A percentile compares a stretch with the other conserved stretches of the same genome.
Evolutionary conservation across 2,329 filamentous ascomycete genomes (phyloP).

Genomic region (Sporothrix pallida): DNA sequence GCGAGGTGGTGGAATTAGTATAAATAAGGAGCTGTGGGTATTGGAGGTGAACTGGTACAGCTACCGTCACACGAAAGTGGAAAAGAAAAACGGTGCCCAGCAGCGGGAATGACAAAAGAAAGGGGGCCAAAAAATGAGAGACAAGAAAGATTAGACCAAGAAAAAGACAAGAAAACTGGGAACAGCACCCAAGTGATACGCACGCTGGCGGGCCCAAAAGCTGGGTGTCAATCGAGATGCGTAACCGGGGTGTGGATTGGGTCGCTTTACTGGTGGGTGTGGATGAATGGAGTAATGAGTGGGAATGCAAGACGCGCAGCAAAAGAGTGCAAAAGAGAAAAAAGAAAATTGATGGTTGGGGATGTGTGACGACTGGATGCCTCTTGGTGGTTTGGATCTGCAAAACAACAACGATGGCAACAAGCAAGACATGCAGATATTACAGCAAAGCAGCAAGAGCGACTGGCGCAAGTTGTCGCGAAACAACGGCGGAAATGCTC

Average conservation of each 20-base stretch:
- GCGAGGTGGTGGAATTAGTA: constrained; percentile 17
- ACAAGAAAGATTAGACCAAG: constrained; percentile 21
- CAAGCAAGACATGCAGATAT: neutral
- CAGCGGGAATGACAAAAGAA: constrained; percentile 21
- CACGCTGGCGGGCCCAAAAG: constrained; percentile 24
- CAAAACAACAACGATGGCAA: neutral
- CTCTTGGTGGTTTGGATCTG: constrained; percentile 23
- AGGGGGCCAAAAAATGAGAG: constrained; percentile 2
- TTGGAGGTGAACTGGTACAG: neutral
- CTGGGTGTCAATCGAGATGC: constrained; percentile 23
- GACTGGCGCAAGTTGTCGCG: neutral
- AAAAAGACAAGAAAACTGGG: constrained; percentile 26
- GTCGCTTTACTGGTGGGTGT: constrained; percentile 17
- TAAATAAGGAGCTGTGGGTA: constrained; percentile 18
- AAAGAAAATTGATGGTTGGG: neutral
- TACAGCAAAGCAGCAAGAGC: neutral
- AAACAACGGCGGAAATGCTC: neutral
- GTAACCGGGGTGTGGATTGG: constrained; percentile 20
- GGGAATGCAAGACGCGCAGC: neutral
- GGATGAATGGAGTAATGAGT: constrained; percentile 15
- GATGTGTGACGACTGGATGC: neutral
- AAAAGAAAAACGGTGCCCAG: neutral
- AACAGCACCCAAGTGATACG: constrained; percentile 18
- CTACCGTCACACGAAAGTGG: constrained; percentile 2
- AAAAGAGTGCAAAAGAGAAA: constrained; percentile 3